Evolutionary conservation across 495 filamentous ascomycete species (phyloP), one percentile per base, ranked within the genome.

Genomic region (Aspergillus hancockii): DNA sequence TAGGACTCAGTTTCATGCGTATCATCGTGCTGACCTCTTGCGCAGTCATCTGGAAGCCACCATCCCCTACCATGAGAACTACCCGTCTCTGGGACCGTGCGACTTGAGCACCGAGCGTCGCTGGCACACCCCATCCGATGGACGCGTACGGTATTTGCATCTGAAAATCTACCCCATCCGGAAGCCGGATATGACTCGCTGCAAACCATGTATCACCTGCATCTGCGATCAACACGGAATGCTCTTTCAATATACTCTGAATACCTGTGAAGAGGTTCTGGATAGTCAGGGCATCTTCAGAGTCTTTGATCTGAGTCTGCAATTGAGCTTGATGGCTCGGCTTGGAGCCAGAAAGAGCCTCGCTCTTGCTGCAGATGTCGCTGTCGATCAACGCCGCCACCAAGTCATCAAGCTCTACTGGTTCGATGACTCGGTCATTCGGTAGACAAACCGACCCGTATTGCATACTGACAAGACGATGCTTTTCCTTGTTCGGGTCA

Each of bases 11-110:
- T 8, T 72, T 71, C 45, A 85, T 80, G 7, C 83, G 81, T 36
- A 91, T 77, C 75, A 91, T 89, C 14, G 88, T 90, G 63, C 81
- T 82, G 45, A 92, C 68, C 66, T 90, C 88, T 63, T 91, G 89
- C 4, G 73, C 83, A 0, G 89, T 90, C 23, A 91, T 76, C 63
- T 92, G 88, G 64, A 91, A 82, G 34, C 80, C 83, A 21, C 89
- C 89, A 66, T 92, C 89, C 30, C 89, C 89, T 12, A 86, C 86
- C 63, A 91, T 83, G 54, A 92, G 72, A 61, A 92, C 81, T 0
- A 69, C 72, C 13, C 78, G 63, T 5, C 65, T 34, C 30, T 73
- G 67, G 14, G 68, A 64, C 8, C 67, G 67, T 23, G 69, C 74
- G 19, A 78, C 55, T 19, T 65, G 63, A 21, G 45, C 55, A 0